phyloP scores from a whole-genome alignment of 805 yeast genomes.

The Ogataea saltuana region DNA sequence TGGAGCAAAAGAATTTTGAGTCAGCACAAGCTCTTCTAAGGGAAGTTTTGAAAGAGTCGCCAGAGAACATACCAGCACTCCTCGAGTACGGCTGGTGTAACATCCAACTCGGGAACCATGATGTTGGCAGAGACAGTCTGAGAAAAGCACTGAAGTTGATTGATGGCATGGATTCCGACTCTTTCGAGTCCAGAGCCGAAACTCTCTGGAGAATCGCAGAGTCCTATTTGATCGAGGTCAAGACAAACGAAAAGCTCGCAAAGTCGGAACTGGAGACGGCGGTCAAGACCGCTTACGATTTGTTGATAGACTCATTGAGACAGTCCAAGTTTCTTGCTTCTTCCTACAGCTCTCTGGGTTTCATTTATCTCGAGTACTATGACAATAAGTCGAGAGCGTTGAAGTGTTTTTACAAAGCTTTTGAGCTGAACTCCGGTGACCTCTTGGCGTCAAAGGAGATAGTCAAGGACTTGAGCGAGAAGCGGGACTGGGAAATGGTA shows the following conservation, averaged over 20 bases:
- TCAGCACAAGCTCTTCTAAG: conserved; percentile 57
- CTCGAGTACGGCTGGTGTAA: conserved; percentile 81
- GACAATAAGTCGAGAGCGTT: conserved; percentile 68
- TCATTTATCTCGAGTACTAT: conserved; percentile 59
- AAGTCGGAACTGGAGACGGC: conserved; percentile 28
- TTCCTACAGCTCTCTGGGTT: conserved; percentile 79
- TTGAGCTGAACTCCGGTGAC: conserved; percentile 81
- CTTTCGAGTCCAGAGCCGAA: conserved; percentile 57
- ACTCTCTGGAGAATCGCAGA: conserved; percentile 75
- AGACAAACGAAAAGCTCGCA: conserved; percentile 15
- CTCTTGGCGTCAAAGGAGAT: conserved; percentile 70
- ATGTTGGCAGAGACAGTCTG: conserved; percentile 55
- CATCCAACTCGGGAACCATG: conserved; percentile 51
- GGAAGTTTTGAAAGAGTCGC: conserved; percentile 48
- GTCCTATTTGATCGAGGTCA: conserved; percentile 46
- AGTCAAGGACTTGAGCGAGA: conserved; percentile 65
- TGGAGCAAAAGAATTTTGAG: conserved; percentile 59
- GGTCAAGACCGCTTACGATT: conserved; percentile 53
- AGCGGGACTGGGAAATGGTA: conserved; percentile 82
- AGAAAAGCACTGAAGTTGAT: conserved; percentile 42
- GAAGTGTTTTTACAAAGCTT: conserved; percentile 86
- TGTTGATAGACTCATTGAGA: conserved; percentile 62
- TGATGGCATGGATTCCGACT: conserved; percentile 52
- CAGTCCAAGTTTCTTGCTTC: conserved; percentile 68
- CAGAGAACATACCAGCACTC: conserved; percentile 59